These are phyloP conservation scores for Annulohypoxylon bovei DNA, from an alignment of 495 filamentous ascomycete species.

Conservation along the genomic window DNA sequence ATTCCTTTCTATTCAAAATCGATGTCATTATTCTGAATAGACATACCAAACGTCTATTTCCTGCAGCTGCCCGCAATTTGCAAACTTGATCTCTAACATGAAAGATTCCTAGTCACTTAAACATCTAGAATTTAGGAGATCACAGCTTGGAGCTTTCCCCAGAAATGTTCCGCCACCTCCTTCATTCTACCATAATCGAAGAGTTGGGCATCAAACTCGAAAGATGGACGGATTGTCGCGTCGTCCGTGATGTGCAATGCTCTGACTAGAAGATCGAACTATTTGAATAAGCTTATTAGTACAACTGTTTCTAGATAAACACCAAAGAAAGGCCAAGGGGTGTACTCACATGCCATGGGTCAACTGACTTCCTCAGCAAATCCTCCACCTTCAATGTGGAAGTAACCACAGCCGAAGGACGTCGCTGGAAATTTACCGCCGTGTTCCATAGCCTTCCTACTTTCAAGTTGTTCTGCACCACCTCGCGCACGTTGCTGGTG, in stretches of 20 bases:
- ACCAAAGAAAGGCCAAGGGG: neutral
- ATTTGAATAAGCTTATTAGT: neutral
- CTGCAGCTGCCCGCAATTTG: too few relatives aligned
- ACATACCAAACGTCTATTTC: too few relatives aligned
- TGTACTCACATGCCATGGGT: neutral
- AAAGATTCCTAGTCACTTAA: too few relatives aligned
- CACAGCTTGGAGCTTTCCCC: neutral
- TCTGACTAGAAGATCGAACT: neutral
- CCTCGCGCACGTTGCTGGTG: neutral
- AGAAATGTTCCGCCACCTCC: neutral
- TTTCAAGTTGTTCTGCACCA: neutral
- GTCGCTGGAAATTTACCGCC: neutral
- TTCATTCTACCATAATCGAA: neutral
- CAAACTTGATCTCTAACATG: too few relatives aligned
- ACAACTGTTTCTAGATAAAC: neutral
- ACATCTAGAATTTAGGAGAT: neutral
- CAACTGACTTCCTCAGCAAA: neutral
- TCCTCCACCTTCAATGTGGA: neutral
- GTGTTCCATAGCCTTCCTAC: neutral
- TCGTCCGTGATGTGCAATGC: neutral
- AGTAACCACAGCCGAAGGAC: neutral
- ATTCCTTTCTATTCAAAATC: too few relatives aligned
- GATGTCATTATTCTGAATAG: too few relatives aligned
- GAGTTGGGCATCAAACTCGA: neutral
- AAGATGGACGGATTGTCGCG: neutral